A percentile compares a stretch with the other conserved stretches of the same genome.
These are phyloP conservation scores for Iris macrosiphon DNA, from an alignment of 106 monocot species.

Conservation along the genomic window DNA sequence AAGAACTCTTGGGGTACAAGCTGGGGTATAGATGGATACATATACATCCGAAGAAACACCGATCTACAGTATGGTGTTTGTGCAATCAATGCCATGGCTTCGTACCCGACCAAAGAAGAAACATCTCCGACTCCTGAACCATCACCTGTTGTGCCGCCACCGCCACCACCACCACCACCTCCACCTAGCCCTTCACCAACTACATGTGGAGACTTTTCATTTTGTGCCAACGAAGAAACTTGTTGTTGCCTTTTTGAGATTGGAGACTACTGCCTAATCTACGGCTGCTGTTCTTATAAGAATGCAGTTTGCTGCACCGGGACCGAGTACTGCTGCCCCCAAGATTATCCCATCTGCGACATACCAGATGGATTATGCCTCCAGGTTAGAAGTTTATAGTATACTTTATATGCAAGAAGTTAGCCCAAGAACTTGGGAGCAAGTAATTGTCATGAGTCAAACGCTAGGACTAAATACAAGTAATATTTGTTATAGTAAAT, in stretches of 20 bases:
- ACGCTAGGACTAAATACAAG: background rate
- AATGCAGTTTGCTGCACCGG: constrained; percentile 39
- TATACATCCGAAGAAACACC: constrained; percentile 33
- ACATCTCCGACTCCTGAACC: constrained; percentile 15
- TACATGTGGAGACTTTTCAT: constrained; percentile 28
- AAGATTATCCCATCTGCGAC: constrained; percentile 47
- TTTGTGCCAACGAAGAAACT: constrained; percentile 32
- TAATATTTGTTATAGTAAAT: too few relatives aligned
- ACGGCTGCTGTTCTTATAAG: constrained; percentile 40
- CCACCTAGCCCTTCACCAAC: constrained; percentile 29
- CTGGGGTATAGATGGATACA: constrained; percentile 48
- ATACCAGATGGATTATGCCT: constrained; percentile 32
- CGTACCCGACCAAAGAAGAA: constrained; percentile 37
- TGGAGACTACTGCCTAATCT: constrained; percentile 20
- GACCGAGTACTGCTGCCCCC: constrained; percentile 36
- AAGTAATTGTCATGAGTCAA: background rate
- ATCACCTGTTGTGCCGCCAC: constrained; percentile 15
- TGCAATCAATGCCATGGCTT: constrained; percentile 44
- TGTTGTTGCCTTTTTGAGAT: constrained; percentile 44
- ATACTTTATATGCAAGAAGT: background rate
- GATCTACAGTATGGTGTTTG: constrained; percentile 35
- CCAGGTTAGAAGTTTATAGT: constrained; percentile 25
- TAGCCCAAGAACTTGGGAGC: background rate
- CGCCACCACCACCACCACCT: constrained; percentile 13
- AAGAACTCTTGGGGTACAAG: constrained; percentile 47